A percentile compares a stretch with the other conserved stretches of the same genome.
Conservation (phyloP, 371 early-diverging fungal genomes). For the Globomyces sp. region DNA sequence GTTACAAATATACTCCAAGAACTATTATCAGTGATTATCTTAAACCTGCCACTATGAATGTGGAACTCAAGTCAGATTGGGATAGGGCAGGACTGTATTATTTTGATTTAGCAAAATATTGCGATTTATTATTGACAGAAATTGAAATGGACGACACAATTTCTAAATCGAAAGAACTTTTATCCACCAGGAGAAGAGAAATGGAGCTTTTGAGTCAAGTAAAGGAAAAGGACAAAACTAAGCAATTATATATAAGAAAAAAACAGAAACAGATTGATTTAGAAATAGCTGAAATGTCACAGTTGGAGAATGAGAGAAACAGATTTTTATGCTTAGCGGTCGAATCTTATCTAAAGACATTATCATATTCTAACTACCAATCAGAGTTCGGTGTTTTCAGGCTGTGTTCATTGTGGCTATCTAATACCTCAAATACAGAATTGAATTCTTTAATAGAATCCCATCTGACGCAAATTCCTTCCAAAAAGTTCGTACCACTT, state of each 20-base stretch:
- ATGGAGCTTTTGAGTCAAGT: conserved; percentile 16
- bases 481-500: conserved; percentile 37
- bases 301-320: conserved; percentile 18
- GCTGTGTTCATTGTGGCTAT: conserved; percentile 44
- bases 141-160: conserved; percentile 29
- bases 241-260: conserved; percentile 17
- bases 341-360: conserved; percentile 35
- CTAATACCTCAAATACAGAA: conserved; percentile 20
- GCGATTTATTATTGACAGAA: conserved; percentile 35
- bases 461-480: conserved; percentile 15
- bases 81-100: conserved; percentile 24
- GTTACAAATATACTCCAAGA: conserved; percentile 24
- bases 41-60: conserved; percentile 20
- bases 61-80: conserved; percentile 1
- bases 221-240: conserved; percentile 1
- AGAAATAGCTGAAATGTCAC: conserved; percentile 31
- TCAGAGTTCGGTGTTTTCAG: conserved; percentile 30
- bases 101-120: conserved; percentile 40
- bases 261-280: conserved; percentile 36
- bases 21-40: conserved; percentile 24
- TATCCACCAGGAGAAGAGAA: conserved; percentile 23
- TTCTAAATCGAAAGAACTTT: conserved; percentile 26
- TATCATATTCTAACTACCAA: conserved; percentile 19
- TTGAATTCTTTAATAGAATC: conserved; percentile 3
- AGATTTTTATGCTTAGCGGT: conserved; percentile 30